Base-by-base conservation (phyloP, 768 basidiomycete species). In the Artomyces pyxidatus region DNA sequence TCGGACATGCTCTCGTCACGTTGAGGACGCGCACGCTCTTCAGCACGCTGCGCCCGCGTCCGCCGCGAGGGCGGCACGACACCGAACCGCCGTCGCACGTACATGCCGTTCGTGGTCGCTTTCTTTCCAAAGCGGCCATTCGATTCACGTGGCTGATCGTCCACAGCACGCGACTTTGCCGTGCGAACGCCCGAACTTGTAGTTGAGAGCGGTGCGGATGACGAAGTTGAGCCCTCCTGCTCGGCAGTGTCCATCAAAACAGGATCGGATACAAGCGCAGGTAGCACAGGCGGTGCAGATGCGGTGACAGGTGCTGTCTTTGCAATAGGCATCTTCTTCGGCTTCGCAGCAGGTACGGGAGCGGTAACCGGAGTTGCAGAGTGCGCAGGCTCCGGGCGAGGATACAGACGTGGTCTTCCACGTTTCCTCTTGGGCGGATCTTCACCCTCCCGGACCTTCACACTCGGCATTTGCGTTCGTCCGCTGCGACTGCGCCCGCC, bases 71-170 rank as follows among this genome's bases (percentile, higher is more conserved):
- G 42, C 14, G 46, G 48, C 38, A 42, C 29, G 42, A 37, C 40
- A 29, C 26, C 42, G 25, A 44, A 2, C 27, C 37, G 52, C 6
- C 39, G 51, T 57, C 71, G 68, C 51, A 68, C 59, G 48, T 65
- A 70, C 58, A 63, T 68, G 43, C 74, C 73, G 42, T 74, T 70
- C 11, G 71, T 75, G 16, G 65, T 67, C 29, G 66, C 69, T 61
- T 84, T 83, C 67, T 76, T 80, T 29, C 81, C 81, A 54, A 86
- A 85, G 16, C 81, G 71, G 37, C 83, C 83, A 53, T 85, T 83
- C 16, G 64, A 65, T 45, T 78, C 75, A 49, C 83, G 72, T 2
- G 83, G 83, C 57, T 85, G 83, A 10, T 65, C 61, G 37, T 75
- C 69, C 28, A 71, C 64, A 6, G 72, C 71, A 14, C 73, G 62